Base-by-base conservation (phyloP, 768 basidiomycete species). In the Mycena olivaceomarginata region DNA sequence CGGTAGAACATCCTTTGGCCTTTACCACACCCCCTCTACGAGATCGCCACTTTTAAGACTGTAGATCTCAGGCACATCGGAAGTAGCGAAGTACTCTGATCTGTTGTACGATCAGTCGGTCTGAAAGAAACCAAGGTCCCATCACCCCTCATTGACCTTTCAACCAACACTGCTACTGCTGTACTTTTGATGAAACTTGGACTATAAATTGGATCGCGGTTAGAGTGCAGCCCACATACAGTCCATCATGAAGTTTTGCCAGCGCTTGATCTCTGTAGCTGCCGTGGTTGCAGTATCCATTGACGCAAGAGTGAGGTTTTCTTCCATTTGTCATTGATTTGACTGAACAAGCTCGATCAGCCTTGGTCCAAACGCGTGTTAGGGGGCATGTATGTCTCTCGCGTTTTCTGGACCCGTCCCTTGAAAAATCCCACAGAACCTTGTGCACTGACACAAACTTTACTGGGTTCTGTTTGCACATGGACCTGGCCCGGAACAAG, bases 381-480 rank as follows among this genome's bases (percentile, higher is more conserved):
- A 69, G 67, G 67, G 40, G 67, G 67, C 67, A 69, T 69, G 67
- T 59, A 69, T 59, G 67, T 69, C 59, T 69, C 56, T 41, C 67
- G 67, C 40, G 13, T 51, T 57, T 53, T 69, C 67, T 59, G 67
- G 37, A 57, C 40, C 67, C 56, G 46, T 59, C 53, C 39, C 22
- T 12, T 69, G 41, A 69, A 56, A 59, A 59, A 59, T 41, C 22
- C 39, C 40, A 59, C 67, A 69, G 67, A 69, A 69, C 37, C 31
- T 69, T 69, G 67, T 69, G 67, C 56, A 69, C 67, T 45, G 67
- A 45, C 67, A 69, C 43, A 69, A 69, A 69, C 40, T 69, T 57
- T 59, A 69, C 67, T 43, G 67, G 67, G 39, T 41, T 40, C 56
- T 69, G 67, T 69, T n/a, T 57, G 53, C 67, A 69, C 67, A 22